A percentile compares a stretch with the other conserved stretches of the same genome.
These are phyloP conservation scores for Brassica nigra DNA, from an alignment of 345 rosid species.

Conservation along the genomic window DNA sequence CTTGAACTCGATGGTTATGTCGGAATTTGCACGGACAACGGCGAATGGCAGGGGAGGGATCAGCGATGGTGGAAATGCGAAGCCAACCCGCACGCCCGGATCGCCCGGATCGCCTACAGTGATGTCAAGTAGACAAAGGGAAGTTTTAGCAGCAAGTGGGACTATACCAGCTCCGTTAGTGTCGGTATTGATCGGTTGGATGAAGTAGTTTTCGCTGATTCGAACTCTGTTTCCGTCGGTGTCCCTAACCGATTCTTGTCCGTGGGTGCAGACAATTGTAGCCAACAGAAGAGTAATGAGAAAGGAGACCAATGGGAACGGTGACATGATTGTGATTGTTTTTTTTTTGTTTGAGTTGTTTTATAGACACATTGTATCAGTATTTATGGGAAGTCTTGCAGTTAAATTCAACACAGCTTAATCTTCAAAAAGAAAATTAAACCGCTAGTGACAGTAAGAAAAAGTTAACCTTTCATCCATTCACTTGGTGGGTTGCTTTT, in stretches of 20 bases:
- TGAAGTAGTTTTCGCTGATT: neutral
- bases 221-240: neutral
- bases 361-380: no score
- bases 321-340: constrained; percentile 8
- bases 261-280: neutral
- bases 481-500: no score
- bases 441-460: no score
- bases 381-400: no score
- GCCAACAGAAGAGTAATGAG: constrained; percentile 16
- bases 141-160: neutral
- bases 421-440: no score
- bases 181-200: constrained; percentile 1
- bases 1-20: constrained; percentile 3
- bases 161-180: constrained; percentile 16
- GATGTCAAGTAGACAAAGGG: constrained; percentile 24
- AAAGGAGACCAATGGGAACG: constrained; percentile 6
- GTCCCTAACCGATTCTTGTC: constrained; percentile 6
- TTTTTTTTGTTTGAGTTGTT: neutral
- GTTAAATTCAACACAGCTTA: no score
- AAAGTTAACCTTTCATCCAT: no score
- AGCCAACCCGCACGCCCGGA: constrained; percentile 16
- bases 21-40: neutral
- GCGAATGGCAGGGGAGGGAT: neutral
- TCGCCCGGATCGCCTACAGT: neutral
- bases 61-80: neutral